Base-by-base conservation (phyloP, 1,284 basidiomycete genomes). In the Pseudozyma tsukubaensis region DNA sequence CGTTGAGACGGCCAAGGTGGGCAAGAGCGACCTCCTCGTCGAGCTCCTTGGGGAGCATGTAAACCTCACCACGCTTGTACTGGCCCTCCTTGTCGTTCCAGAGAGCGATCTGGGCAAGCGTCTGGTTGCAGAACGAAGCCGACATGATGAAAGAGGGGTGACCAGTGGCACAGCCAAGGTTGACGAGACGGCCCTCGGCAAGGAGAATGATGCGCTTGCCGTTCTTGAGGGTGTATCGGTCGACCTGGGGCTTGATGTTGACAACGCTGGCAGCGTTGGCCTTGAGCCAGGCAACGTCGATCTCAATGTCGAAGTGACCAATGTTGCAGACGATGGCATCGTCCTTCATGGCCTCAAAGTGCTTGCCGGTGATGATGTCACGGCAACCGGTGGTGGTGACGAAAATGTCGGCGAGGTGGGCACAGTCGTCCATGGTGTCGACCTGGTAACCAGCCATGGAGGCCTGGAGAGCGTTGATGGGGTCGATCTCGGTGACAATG, bases 361-460 rank as follows among this genome's bases (percentile, higher is more conserved):
- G 96, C 86, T 92, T 89, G 76, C 88, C 91, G 52, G 90, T 92
- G 87, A 99, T 97, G 86, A 99, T 99, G 87, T 99, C 97, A 84
- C 96, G 89, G 90, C 97, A 97, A 85, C 96, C 97, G 53, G 96
- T 99, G 84, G 95, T 98, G 84, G 96, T 99, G 77, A 99, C 94
- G 81, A 99, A 97, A 85, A 99, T 87, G 87, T 98, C 97, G 75
- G 90, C 87, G 50, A 92, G 90, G 72, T 89, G 87, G 59, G 94
- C 96, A 79, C 93, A 94, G 50, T 97, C 94, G 85, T 99, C 96
- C 95, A 99, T 98, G 59, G 94, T 95, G 76, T 92, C 92, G 75
- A 99, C 96, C 87, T 99, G 94, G 87, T 96, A 99, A 76, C 96
- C 97, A 83, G 94, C 94, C 97, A 99, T 99, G 70, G 94, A 94